Conservation (phyloP, 139 green algal species). For the Closterium sp. region DNA sequence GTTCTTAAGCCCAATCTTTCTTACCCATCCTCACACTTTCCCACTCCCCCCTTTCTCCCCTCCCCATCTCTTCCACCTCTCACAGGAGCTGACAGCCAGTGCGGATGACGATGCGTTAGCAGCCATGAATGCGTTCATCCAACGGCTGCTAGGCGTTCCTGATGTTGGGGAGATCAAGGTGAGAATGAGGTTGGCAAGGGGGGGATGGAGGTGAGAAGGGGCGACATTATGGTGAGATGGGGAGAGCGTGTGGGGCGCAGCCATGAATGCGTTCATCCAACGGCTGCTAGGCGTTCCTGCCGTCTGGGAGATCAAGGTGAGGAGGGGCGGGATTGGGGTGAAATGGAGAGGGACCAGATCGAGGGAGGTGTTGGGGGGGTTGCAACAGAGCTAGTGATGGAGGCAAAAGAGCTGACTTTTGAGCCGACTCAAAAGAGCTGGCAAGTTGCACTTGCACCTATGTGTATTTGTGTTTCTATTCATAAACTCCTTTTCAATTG, state of each 20-base stretch:
- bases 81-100: constrained; percentile 53
- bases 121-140: constrained; percentile 69
- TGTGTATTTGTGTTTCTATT: background rate
- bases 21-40: too few species aligned
- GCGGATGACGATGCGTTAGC: constrained; percentile 70
- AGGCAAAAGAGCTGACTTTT: too few species aligned
- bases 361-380: too few species aligned
- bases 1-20: too few species aligned
- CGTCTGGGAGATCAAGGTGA: background rate
- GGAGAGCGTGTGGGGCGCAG: constrained; percentile 11
- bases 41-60: too few species aligned
- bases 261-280: constrained; percentile 66
- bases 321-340: too few species aligned
- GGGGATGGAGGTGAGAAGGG: background rate
- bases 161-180: background rate
- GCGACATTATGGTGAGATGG: too few species aligned
- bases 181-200: background rate
- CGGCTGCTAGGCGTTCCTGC: background rate
- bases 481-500: background rate
- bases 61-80: background rate
- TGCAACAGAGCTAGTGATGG: too few species aligned
- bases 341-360: too few species aligned
- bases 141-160: constrained; percentile 5
- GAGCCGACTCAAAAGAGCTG: too few species aligned
- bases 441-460: background rate